phyloP scores from a whole-genome alignment of 805 yeast genomes.

The Wickerhamiella alocasiicola region DNA sequence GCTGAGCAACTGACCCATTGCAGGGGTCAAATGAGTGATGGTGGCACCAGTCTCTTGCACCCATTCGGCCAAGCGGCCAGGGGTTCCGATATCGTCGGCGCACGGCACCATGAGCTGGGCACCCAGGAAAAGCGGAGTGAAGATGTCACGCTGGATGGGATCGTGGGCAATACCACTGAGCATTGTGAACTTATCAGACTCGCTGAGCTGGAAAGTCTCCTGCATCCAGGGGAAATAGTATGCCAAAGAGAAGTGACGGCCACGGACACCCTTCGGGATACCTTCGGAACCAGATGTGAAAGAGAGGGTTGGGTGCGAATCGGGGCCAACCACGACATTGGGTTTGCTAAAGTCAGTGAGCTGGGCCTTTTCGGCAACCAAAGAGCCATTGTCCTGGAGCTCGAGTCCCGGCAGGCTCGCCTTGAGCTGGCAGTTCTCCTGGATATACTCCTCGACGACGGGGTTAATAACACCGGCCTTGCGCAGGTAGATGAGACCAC shows the following conservation, averaged over 20 bases:
- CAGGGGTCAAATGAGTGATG: constrained; percentile 96
- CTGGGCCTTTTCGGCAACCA: constrained; percentile 36
- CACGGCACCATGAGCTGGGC: constrained; percentile 91
- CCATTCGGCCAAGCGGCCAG: constrained; percentile 96
- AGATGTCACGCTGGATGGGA: constrained; percentile 98
- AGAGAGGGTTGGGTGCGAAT: constrained; percentile 89
- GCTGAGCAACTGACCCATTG: constrained; percentile 95
- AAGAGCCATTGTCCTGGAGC: constrained; percentile 60
- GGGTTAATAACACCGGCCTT: constrained; percentile 78
- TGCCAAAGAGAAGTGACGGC: constrained; percentile 93
- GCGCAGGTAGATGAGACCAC: constrained; percentile 75
- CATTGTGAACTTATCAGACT: constrained; percentile 88
- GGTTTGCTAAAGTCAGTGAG: constrained; percentile 36
- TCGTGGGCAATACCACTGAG: constrained; percentile 98
- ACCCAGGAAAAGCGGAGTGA: constrained; percentile 92
- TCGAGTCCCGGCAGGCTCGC: constrained; percentile 68
- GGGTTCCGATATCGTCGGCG: constrained; percentile 95
- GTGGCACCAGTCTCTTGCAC: constrained; percentile 84
- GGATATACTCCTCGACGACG: constrained; percentile 66
- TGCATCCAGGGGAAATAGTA: constrained; percentile 99
- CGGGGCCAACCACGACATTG: constrained; percentile 93
- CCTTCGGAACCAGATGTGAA: constrained; percentile 98
- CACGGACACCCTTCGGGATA: constrained; percentile 95
- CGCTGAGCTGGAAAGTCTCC: constrained; percentile 60
- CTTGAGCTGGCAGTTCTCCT: constrained; percentile 56